Conservation (phyloP, 1,139 yeast genomes). For the Suhomyces yuchorum region DNA sequence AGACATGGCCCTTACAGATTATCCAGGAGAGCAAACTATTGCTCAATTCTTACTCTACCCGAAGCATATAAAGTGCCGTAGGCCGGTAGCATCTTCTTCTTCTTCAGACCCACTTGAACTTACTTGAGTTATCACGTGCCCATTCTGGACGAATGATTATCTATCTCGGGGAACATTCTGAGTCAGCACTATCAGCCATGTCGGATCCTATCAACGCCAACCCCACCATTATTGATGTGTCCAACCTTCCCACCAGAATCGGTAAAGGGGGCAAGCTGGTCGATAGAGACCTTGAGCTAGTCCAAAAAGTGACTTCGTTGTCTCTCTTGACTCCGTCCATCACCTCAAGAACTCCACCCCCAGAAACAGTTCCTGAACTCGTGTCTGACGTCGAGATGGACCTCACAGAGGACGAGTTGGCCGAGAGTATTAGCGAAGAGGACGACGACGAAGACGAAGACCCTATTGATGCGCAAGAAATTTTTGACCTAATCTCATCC, state of each 20-base stretch:
- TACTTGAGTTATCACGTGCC: too few species aligned
- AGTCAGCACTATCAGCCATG: conserved; percentile 29
- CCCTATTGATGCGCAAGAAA: conserved; percentile 68
- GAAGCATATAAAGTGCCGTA: too few species aligned
- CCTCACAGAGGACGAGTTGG: conserved; percentile 12
- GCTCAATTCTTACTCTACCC: too few species aligned
- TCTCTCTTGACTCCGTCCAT: conserved; percentile 20
- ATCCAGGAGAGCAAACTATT: too few species aligned
- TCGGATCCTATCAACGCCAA: conserved; percentile 88
- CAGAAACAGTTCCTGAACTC: conserved; percentile 27
- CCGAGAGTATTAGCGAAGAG: conserved; percentile 16
- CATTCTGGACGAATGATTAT: too few species aligned
- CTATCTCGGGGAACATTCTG: not conserved
- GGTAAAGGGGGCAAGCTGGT: conserved; percentile 20
- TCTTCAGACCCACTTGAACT: too few species aligned
- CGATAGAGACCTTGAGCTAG: conserved; percentile 22
- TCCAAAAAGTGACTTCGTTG: conserved; percentile 27
- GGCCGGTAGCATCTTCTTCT: too few species aligned
- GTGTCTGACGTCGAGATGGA: conserved; percentile 30
- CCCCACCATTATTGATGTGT: conserved; percentile 79
- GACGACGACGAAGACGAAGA: conserved; percentile 52
- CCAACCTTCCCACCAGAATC: conserved; percentile 71
- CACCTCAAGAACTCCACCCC: conserved; percentile 2
- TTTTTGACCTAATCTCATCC: conserved; percentile 69
- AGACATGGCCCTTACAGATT: too few species aligned